These are phyloP conservation scores for Mycothermus thermophilus DNA, from an alignment of 495 filamentous ascomycete species.

Conservation along the genomic window DNA sequence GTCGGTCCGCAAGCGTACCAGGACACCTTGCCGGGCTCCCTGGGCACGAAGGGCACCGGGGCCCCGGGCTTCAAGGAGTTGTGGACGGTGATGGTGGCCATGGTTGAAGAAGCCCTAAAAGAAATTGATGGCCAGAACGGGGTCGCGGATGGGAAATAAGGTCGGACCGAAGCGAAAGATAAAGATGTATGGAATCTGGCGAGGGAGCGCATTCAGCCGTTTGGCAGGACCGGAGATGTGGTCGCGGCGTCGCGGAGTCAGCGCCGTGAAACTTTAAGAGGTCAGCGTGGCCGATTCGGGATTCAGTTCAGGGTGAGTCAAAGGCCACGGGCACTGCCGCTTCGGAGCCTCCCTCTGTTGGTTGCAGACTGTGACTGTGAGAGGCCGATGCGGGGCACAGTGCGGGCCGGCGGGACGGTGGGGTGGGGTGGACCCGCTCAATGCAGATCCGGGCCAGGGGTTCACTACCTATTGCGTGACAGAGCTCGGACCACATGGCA, in stretches of 20 bases:
- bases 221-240: constrained; percentile 1
- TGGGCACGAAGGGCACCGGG: constrained; percentile 64
- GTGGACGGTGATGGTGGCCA: constrained; percentile 48
- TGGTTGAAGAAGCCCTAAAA: too few relatives aligned
- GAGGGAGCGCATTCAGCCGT: constrained; percentile 16
- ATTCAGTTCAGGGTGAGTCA: constrained; percentile 19
- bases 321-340: too few relatives aligned
- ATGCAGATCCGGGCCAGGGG: too few relatives aligned
- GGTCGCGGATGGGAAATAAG: constrained; percentile 16
- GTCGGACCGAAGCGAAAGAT: constrained; percentile 10
- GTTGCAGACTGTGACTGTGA: constrained; percentile 4
- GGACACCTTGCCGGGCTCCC: constrained; percentile 57
- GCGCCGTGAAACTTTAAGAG: constrained; percentile 2
- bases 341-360: too few relatives aligned
- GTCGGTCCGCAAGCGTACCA: constrained; percentile 94
- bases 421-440: too few relatives aligned
- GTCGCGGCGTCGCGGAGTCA: not conserved
- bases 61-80: constrained; percentile 61
- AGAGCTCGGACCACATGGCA: too few relatives aligned
- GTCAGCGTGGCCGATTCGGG: constrained; percentile 15
- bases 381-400: too few relatives aligned
- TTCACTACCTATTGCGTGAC: too few relatives aligned
- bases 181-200: constrained; percentile 8
- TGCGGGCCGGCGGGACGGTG: too few relatives aligned
- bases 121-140: constrained; percentile 8